Base-by-base conservation (phyloP, 2,329 filamentous ascomycete genomes). In the Aquanectria penicillioides region DNA sequence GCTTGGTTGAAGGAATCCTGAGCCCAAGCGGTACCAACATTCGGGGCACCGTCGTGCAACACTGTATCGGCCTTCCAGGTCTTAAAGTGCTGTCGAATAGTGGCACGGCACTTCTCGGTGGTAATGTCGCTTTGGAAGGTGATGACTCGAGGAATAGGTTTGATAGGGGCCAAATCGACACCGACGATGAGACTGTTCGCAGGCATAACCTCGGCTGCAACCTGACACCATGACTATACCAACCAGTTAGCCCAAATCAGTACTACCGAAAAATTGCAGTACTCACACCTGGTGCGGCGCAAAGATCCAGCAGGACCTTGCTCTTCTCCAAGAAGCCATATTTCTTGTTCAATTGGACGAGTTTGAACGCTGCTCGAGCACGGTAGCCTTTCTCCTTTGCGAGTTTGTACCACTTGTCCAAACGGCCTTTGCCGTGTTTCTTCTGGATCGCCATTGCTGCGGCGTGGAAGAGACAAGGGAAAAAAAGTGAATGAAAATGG, bases 1-100 rank as follows among this genome's bases (percentile, higher is more conserved):
- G 94, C 95, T 78, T 99, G 95, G 62, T 94, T 94, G 84, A 97
- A 99, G 38, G 95, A 95, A 81, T 99, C 95, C 79, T 99, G 95
- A 37, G 94, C 91, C 95, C 95, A 99, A 0, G 95, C 94, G 1
- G 93, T 94, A 88, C 95, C 95, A 57, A 99, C 95, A 71, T 99
- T 99, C 41, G 95, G 95, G 1, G 95, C 95, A 78, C 95, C 95
- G 75, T 99, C 95, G 79, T 99, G 95, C 33, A 99, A 83, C 5
- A 99, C 95, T 0, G 91, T 93, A 74, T 99, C 95, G 17, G 92
- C 94, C 76, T 98, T 98, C 91, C 93, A 94, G 10, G 92, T 94
- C 80, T 98, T 98, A 44, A 99, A 80, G 72, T 99, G 94, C 58
- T 89, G 86, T 71, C 93, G 85, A 62, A 99, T 92, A 2, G 92